Conservation (phyloP, 1,284 basidiomycete genomes). For the Rhizopogon hawkerae region DNA sequence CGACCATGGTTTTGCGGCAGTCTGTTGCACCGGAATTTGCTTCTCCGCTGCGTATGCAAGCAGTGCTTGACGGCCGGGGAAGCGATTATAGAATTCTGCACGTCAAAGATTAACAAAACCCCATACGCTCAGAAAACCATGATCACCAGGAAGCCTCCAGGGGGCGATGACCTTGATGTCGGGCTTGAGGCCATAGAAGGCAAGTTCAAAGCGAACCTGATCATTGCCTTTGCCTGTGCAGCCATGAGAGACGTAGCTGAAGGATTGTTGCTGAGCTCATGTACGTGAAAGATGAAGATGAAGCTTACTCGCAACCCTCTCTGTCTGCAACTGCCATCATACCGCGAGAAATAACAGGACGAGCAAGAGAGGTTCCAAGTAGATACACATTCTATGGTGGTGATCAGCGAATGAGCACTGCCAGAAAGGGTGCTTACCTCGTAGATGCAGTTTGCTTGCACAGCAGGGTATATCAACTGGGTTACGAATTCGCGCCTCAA, state of each 20-base stretch:
- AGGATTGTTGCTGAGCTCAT: slow-evolving; percentile 4
- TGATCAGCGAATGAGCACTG: background rate
- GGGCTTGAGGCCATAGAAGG: slow-evolving; percentile 92
- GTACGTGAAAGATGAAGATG: background rate
- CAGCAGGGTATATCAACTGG: slow-evolving; percentile 94
- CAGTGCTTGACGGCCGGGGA: slow-evolving; percentile 90
- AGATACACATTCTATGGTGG: slow-evolving; percentile 82
- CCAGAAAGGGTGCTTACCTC: slow-evolving; percentile 48
- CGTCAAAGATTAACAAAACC: background rate
- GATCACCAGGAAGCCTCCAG: slow-evolving; percentile 86
- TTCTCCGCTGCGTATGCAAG: slow-evolving; percentile 87
- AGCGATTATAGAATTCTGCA: slow-evolving; percentile 91
- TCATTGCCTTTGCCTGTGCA: slow-evolving; percentile 99
- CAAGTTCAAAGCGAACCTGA: slow-evolving; percentile 98
- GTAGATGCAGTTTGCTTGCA: slow-evolving; percentile 99
- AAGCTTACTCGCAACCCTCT: slow-evolving; percentile 84
- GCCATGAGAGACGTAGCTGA: slow-evolving; percentile 91
- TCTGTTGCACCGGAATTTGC: slow-evolving; percentile 88
- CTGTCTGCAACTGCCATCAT: slow-evolving; percentile 93
- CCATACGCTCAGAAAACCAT: slow-evolving; percentile 3
- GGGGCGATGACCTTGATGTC: slow-evolving; percentile 99
- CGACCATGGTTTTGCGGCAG: slow-evolving; percentile 96
- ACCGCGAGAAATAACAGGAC: slow-evolving; percentile 96
- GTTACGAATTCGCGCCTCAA: slow-evolving; percentile 93
- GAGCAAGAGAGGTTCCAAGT: slow-evolving; percentile 94